Conservation (phyloP, 495 filamentous ascomycete genomes). For the Tetracladium marchalianum region DNA sequence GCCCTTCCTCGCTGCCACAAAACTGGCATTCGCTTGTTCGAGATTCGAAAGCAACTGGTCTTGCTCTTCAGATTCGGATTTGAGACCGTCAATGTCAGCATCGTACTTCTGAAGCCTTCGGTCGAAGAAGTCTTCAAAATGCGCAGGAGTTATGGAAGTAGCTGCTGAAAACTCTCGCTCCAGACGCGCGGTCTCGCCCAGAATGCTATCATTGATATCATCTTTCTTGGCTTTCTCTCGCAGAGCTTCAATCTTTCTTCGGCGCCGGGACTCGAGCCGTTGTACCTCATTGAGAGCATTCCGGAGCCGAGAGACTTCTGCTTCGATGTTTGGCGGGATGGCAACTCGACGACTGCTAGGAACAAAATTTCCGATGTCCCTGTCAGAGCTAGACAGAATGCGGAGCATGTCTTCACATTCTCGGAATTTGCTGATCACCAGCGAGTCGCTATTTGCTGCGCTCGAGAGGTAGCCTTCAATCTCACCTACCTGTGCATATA, state of each 20-base stretch:
- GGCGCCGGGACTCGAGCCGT: constrained; percentile 67
- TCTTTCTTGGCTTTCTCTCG: constrained; percentile 72
- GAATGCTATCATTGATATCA: constrained; percentile 79
- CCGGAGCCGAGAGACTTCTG: constrained; percentile 62
- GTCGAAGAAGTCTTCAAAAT: constrained; percentile 90
- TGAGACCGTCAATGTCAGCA: constrained; percentile 56
- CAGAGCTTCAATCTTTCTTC: constrained; percentile 63
- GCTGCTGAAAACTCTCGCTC: constrained; percentile 73
- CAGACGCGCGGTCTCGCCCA: constrained; percentile 71
- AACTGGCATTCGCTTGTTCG: constrained; percentile 65
- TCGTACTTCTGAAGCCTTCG: constrained; percentile 71
- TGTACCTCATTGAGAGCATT: constrained; percentile 72
- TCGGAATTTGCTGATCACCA: constrained; percentile 69
- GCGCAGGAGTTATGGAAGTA: constrained; percentile 65
- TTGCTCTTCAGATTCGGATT: constrained; percentile 67
- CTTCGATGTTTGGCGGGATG: constrained; percentile 71
- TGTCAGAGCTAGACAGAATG: constrained; percentile 66
- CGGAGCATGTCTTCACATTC: constrained; percentile 64
- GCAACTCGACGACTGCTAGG: constrained; percentile 70
- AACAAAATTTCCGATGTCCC: constrained; percentile 77
- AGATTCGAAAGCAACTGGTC: constrained; percentile 58
- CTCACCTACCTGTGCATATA: constrained; percentile 66
- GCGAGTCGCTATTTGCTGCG: constrained; percentile 70
- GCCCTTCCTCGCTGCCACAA: constrained; percentile 59
- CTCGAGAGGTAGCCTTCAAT: constrained; percentile 83